phyloP scores from a whole-genome alignment of 2,329 filamentous ascomycete genomes.

The Aspergillus pseudotamarii region DNA sequence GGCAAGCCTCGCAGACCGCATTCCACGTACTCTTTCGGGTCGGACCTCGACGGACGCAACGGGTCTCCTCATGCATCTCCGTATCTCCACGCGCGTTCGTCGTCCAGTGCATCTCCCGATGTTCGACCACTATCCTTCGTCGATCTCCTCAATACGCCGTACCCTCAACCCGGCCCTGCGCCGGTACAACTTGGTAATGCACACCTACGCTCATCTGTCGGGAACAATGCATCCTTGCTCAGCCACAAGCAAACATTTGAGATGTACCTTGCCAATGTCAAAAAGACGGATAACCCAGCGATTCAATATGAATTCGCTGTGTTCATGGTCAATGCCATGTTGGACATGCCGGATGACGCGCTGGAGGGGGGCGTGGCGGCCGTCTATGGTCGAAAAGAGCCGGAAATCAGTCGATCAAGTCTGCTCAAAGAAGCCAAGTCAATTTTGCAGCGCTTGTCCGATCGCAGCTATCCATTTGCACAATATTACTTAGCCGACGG shows the following conservation, averaged over 20 bases:
- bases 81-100: constrained; percentile 50
- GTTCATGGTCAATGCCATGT: constrained; percentile 86
- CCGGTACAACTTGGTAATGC: constrained; percentile 74
- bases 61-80: constrained; percentile 57
- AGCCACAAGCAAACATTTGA: constrained; percentile 92
- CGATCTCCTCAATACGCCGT: constrained; percentile 68
- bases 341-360: constrained; percentile 68
- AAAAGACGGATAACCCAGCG: constrained; percentile 88
- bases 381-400: constrained; percentile 26
- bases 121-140: constrained; percentile 62
- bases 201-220: constrained; percentile 75
- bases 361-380: constrained; percentile 30
- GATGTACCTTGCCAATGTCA: constrained; percentile 96
- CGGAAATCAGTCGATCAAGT: constrained; percentile 60
- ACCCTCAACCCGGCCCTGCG: constrained; percentile 75
- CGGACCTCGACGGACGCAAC: constrained; percentile 69
- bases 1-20: constrained; percentile 64
- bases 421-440: constrained; percentile 83
- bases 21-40: constrained; percentile 75
- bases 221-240: constrained; percentile 86
- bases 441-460: constrained; percentile 83
- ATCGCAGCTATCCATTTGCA: constrained; percentile 90
- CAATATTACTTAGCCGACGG: constrained; percentile 98
- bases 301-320: constrained; percentile 97
- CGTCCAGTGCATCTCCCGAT: constrained; percentile 59